These are phyloP conservation scores for Elsinoe arachidis DNA, from an alignment of 2,329 filamentous ascomycete species.

Conservation along the genomic window DNA sequence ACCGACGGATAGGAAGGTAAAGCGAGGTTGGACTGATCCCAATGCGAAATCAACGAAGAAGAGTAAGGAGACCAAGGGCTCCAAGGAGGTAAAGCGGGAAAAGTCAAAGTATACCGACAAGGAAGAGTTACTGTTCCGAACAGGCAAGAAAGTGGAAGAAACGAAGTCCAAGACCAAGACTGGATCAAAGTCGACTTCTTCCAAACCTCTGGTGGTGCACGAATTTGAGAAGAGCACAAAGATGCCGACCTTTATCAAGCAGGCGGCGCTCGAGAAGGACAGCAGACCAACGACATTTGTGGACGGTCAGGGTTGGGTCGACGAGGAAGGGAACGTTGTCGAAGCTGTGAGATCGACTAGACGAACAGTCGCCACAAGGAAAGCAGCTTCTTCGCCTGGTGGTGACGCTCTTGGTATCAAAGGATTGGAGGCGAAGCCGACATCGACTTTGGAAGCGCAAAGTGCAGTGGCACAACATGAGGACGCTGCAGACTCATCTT, in stretches of 20 bases:
- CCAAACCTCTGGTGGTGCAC: constrained; percentile 52
- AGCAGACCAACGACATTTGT: constrained; percentile 55
- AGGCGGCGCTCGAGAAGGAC: constrained; percentile 36
- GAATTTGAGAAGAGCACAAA: constrained; percentile 83
- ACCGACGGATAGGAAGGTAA: constrained; percentile 65
- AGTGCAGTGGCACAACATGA: background rate
- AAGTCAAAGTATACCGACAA: constrained; percentile 70
- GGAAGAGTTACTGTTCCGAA: constrained; percentile 75
- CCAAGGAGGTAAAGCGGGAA: constrained; percentile 45
- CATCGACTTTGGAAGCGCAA: background rate
- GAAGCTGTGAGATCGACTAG: constrained; percentile 38
- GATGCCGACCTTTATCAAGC: constrained; percentile 72
- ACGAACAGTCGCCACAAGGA: background rate
- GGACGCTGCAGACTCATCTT: background rate
- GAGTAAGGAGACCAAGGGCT: constrained; percentile 41
- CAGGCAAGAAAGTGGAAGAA: constrained; percentile 54
- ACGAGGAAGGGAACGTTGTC: constrained; percentile 66
- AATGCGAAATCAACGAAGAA: constrained; percentile 24
- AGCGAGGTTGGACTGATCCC: constrained; percentile 76
- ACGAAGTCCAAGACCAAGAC: constrained; percentile 28
- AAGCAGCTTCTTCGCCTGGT: background rate
- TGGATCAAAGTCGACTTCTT: background rate
- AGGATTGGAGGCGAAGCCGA: background rate
- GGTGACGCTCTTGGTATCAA: background rate
- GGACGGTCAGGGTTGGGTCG: constrained; percentile 82